Evolutionary conservation across 176 grass and related monocot species (phyloP).

Genomic region (Guadua angustifolia): DNA sequence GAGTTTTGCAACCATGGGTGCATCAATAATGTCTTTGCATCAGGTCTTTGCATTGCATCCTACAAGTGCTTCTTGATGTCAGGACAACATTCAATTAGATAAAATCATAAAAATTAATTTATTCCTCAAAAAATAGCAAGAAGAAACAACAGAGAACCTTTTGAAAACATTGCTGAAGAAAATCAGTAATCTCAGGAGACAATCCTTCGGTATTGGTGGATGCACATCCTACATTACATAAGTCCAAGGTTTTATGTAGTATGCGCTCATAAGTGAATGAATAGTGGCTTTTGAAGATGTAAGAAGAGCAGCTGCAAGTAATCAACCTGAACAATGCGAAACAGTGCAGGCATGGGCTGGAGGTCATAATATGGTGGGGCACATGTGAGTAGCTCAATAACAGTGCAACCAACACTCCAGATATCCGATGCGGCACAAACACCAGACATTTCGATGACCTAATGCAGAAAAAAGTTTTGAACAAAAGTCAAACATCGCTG

Average conservation of each 20-base stretch:
- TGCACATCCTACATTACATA: conserved; percentile 77
- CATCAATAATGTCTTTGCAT: conserved; percentile 94
- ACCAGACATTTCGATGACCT: conserved; percentile 99
- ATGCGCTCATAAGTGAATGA: background rate
- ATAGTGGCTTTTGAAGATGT: conserved; percentile 6
- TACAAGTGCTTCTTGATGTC: conserved; percentile 51
- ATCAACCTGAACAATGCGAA: conserved; percentile 94
- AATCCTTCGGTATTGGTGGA: conserved; percentile 96
- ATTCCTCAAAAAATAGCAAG: conserved; percentile 27
- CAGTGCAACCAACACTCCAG: conserved; percentile 99
- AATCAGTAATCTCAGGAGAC: conserved; percentile 95
- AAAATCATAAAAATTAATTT: conserved; percentile 9
- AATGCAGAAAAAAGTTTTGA: conserved; percentile 28
- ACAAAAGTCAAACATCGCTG: conserved; percentile 11
- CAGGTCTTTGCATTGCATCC: conserved; percentile 97
- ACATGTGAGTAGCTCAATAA: conserved; percentile 97
- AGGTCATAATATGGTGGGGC: conserved; percentile 97
- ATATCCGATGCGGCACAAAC: conserved; percentile 98
- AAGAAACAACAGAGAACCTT: conserved; percentile 57
- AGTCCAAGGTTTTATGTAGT: conserved; percentile 7
- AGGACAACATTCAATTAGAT: conserved; percentile 39
- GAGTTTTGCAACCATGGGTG: conserved; percentile 96
- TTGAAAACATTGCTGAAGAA: conserved; percentile 95
- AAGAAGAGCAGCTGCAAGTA: conserved; percentile 28
- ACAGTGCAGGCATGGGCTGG: conserved; percentile 99